Conservation (phyloP, 345 rosid species). For the Brassica rapa region DNA sequence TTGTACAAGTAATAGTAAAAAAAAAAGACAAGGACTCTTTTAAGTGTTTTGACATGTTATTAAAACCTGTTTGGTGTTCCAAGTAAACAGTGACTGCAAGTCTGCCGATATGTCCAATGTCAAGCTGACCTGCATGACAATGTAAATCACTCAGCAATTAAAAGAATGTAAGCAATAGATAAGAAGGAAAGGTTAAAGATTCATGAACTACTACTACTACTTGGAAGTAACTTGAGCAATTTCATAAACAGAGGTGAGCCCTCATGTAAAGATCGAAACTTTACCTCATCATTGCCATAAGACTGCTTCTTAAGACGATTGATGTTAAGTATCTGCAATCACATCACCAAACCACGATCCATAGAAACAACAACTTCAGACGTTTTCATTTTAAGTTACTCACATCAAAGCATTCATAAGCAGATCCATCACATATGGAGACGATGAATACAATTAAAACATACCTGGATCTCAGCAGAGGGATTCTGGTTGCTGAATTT, state of each 20-base stretch:
- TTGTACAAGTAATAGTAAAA: slow-evolving; percentile 4
- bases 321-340: slow-evolving; percentile 72
- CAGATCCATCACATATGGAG: slow-evolving; percentile 20
- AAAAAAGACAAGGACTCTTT: neutral
- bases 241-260: slow-evolving; percentile 3
- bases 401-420: neutral
- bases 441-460: neutral
- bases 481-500: slow-evolving; percentile 81
- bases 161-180: too few species aligned
- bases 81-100: slow-evolving; percentile 81
- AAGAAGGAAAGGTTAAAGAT: too few species aligned
- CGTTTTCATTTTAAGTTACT: neutral
- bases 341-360: slow-evolving; percentile 19
- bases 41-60: neutral
- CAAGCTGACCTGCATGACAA: slow-evolving; percentile 72
- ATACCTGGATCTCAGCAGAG: slow-evolving; percentile 82
- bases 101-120: slow-evolving; percentile 85
- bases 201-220: neutral
- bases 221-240: neutral
- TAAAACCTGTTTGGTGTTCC: slow-evolving; percentile 97
- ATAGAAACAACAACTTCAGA: slow-evolving; percentile 1
- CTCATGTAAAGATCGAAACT: neutral
- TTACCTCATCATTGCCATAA: slow-evolving; percentile 91
- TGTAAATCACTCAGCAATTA: slow-evolving; percentile 14
- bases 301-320: slow-evolving; percentile 90